phyloP scores from a whole-genome alignment of 1,139 yeast species.

The Suhomyces panamericanus region DNA sequence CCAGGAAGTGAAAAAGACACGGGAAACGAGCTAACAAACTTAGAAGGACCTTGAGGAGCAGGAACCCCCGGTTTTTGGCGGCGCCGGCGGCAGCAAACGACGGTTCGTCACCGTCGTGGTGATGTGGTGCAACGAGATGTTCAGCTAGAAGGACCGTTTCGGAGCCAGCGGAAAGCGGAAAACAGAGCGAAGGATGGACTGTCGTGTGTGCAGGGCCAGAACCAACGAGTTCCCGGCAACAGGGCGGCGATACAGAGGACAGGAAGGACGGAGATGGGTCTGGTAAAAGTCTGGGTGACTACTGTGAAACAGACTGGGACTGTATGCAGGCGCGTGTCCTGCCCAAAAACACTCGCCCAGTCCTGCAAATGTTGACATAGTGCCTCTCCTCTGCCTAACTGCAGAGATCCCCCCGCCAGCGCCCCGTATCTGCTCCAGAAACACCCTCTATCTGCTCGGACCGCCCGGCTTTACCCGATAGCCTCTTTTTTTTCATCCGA shows the following conservation, averaged over 20 bases:
- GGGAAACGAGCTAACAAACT: background rate
- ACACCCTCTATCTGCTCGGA: background rate
- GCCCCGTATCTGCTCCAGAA: background rate
- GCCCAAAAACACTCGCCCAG: background rate
- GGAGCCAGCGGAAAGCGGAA: no score
- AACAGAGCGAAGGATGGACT: no score
- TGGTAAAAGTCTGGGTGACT: background rate
- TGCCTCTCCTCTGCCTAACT: background rate
- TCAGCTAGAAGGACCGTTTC: no score
- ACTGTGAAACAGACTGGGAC: background rate
- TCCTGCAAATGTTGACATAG: constrained; percentile 1
- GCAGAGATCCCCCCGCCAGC: background rate
- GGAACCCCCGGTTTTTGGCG: no score
- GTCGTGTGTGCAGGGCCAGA: no score
- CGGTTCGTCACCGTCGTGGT: no score
- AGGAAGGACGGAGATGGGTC: background rate
- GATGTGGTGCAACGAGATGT: no score
- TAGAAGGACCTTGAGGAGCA: no score
- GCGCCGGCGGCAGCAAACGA: no score
- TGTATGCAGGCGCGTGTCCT: constrained; percentile 1
- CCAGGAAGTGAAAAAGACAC: no score
- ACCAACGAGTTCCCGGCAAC: no score
- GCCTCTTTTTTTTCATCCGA: background rate
- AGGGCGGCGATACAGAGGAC: no score
- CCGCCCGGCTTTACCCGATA: background rate